Base-by-base conservation (phyloP, 2,329 filamentous ascomycete genomes). In the Sarocladium strictum region DNA sequence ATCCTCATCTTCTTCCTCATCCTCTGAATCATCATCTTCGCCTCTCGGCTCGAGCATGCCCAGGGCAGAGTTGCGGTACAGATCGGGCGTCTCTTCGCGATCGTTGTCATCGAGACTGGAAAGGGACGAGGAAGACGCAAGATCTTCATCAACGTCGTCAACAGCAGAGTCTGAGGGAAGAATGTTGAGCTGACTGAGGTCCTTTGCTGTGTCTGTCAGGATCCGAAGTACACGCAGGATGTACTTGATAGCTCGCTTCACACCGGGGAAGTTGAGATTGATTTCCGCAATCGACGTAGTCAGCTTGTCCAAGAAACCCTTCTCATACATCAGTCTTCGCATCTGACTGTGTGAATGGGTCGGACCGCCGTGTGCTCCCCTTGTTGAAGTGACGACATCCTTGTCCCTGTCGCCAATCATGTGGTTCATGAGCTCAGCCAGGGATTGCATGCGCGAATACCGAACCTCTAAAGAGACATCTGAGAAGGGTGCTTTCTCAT, bases 241-340 rank as follows among this genome's bases (percentile, higher is more conserved):
- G 69, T 96, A 95, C 73, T 97, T 99, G 64, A 99, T 90, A 14
- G 92, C 92, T 47, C 92, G 85, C 74, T 96, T 96, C 15, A 95
- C 89, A 24, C 89, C 87, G 0, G 93, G 92, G 69, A 95, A 97
- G 61, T 95, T 96, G 58, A 99, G 81, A 67, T 97, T 94, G 57
- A 99, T 87, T 63, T 99, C 95, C 17, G 94, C 90, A 62, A 99
- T 92, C 1, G 95, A 96, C 12, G 86, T 83, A 2, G 94, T 97
- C 56, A 99, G 74, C 49, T 93, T 88, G 23, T 89, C 83, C 58
- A 97, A 86, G 67, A 94, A 96, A 55, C 95, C 91, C 74, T 97
- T 99, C 72, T 99, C 94, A 63, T 96, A 97, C 94, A 99, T 99
- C 57, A 97, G 84, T 61, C 91, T 90, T 32, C 90, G 87, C 61